Evolutionary conservation across 345 rosid genomes (phyloP), one percentile per base, ranked within the genome.

Genomic region (Brassica carinata): DNA sequence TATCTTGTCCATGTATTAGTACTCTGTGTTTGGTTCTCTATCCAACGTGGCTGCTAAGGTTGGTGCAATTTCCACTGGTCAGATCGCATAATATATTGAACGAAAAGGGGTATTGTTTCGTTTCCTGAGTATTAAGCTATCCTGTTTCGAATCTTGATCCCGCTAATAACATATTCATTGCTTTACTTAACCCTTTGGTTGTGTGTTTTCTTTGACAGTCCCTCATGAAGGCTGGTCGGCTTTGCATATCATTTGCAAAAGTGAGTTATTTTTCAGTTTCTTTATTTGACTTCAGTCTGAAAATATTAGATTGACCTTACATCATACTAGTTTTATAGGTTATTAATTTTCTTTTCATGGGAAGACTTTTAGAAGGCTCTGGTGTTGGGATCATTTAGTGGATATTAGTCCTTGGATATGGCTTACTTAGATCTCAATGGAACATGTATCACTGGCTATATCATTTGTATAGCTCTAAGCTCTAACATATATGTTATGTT

Each of bases 1-100:
- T 82, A 63, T 59, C 48, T 2, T 40, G 48, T 81, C 19, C 14
- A 65, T 76, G 77, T 70, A 64, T 51, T 70, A 96, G 99, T 96
- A 59, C 79, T 96, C 99, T 66, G 69, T 87, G 64, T 96, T 96
- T 27, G 30, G 30, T 27, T 27, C 30, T 57, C 77, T 96, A 18
- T 93, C 97, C 33, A 96, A 96, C 87, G 99, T 96, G 79, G 97
- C 97, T 66, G 99, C 99, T 75, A 96, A 92, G 99, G 91, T 96
- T 73, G 99, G 99, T 71, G 98, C 99, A 30, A 93, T 96, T 67
- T 88, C 97, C 38, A 93, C 97, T 61, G 99, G 98, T 84, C 99
- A 96, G 89, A 93, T 93, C 69, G 83, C 99, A 0, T 98, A 96
- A 79, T 88, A 90, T 73, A 86, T 93, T 64, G 99, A 97, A 29